Base-by-base conservation (phyloP, 345 rosid genomes). In the Xanthoceras sorbifolium region DNA sequence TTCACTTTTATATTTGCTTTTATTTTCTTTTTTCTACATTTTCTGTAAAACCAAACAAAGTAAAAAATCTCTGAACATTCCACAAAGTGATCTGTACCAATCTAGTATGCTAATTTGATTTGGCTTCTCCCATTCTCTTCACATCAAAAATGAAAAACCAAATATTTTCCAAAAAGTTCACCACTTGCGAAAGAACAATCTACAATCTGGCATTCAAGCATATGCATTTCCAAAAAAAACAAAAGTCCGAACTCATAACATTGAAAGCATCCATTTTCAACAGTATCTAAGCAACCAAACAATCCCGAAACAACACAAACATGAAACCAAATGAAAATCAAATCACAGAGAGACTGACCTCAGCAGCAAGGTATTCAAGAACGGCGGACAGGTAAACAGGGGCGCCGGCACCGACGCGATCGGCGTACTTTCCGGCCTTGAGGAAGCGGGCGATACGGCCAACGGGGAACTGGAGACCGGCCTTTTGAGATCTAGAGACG, bases 311-410 rank as follows among this genome's bases (percentile, higher is more conserved):
- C 4, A 9, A 64, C 18, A 50, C 44, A 67, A 20, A 55, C 36
- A 34, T 50, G 32, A 63, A 54, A 14, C 50, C 22, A 12, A 9
- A 55, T 1, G 22, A 61, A n/a, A 10, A 46, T 8, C 0, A 7
- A 55, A 46, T 28, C n/a, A 31, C 3, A 17, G 9, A 15, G 9
- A 5, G 0, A 17, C 63, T 0, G 55, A 90, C 96, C 93, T 91
- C 96, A 18, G 96, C 96, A 28, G 93, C 96, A n/a, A 91, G 96
- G 70, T 91, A 91, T 52, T 89, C 96, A 7, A 91, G 96, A 23
- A 91, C 96, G 2, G 96, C 93, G 15, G 96, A 90, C 36, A 91
- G 91, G 23, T 91, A 91, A 0, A 91, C 93, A 1, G 92, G 92
- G 28, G 96, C 89, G 3, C 93, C 96, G 23, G 93, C 87, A 11